Evolutionary conservation across 1,139 yeast species (phyloP).

Genomic region (Candida labiduridarum): DNA sequence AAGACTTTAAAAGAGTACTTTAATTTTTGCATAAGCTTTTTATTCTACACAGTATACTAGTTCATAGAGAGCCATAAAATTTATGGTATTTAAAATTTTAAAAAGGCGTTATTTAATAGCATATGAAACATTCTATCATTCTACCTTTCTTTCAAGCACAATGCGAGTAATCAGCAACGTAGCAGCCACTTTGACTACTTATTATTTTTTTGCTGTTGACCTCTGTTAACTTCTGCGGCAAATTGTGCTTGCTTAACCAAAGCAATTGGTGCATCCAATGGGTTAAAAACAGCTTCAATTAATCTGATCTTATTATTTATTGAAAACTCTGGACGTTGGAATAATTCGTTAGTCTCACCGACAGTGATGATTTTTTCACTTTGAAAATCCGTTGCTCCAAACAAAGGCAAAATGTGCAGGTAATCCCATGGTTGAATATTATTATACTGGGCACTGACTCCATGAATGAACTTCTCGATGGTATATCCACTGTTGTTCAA

Average conservation of each 20-base stretch:
- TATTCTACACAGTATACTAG: too few relatives aligned
- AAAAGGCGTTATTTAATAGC: too few relatives aligned
- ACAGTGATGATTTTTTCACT: constrained; percentile 58
- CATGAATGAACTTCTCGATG: constrained; percentile 86
- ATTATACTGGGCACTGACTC: constrained; percentile 73
- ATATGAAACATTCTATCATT: too few relatives aligned
- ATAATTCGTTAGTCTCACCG: constrained; percentile 67
- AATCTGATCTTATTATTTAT: constrained; percentile 68
- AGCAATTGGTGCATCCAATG: constrained; percentile 79
- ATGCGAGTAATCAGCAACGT: neutral
- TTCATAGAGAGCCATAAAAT: too few relatives aligned
- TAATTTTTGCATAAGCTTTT: too few relatives aligned
- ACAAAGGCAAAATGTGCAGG: constrained; percentile 64
- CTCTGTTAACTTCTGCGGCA: constrained; percentile 65
- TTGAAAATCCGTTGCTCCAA: constrained; percentile 67
- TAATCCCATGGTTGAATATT: constrained; percentile 86
- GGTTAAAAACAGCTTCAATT: constrained; percentile 77
- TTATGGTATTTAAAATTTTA: too few relatives aligned
- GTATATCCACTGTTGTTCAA: constrained; percentile 89
- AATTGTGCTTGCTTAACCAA: constrained; percentile 69
- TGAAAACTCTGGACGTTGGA: constrained; percentile 56
- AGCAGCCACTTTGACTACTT: neutral
- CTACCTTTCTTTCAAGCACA: too few relatives aligned
- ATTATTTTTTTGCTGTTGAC: neutral
- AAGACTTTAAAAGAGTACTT: too few relatives aligned